Percentiles rank a stretch among this genome's conserved stretches.
Evolutionary conservation across 306 rosid species (phyloP).

Genomic region (Cucumis hystrix): DNA sequence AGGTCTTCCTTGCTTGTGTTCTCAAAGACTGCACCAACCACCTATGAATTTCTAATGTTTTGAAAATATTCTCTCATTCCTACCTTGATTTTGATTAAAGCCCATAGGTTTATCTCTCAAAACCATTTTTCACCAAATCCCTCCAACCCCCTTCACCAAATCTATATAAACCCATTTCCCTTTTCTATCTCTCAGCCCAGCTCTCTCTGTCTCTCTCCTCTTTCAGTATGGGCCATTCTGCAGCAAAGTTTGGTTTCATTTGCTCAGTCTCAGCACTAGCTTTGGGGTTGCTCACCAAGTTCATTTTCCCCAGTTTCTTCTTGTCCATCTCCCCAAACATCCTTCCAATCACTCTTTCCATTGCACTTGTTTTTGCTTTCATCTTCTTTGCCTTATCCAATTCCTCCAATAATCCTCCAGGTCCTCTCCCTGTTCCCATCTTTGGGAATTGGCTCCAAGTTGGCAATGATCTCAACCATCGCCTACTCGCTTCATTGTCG

Average conservation of each 20-base stretch:
- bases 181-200: background rate
- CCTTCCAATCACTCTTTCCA: conserved; percentile 5
- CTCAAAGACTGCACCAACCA: conserved; percentile 3
- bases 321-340: conserved; percentile 2
- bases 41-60: conserved; percentile 1
- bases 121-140: conserved; percentile 15
- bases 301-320: conserved; percentile 2
- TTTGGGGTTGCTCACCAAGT: conserved; percentile 17
- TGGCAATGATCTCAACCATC: conserved; percentile 72
- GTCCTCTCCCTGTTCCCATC: conserved; percentile 55
- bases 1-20: background rate
- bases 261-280: conserved; percentile 9
- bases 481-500: conserved; percentile 49
- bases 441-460: conserved; percentile 83
- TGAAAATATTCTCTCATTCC: background rate
- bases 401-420: conserved; percentile 36
- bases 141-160: background rate
- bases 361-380: conserved; percentile 5
- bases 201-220: background rate
- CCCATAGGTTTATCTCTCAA: conserved; percentile 14
- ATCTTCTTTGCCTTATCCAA: conserved; percentile 8
- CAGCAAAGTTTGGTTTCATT: conserved; percentile 8
- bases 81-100: conserved; percentile 5
- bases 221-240: conserved; percentile 15
- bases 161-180: background rate